Conservation (phyloP, 169 alveolate genomes). For the Cryptosporidium ryanae region DNA sequence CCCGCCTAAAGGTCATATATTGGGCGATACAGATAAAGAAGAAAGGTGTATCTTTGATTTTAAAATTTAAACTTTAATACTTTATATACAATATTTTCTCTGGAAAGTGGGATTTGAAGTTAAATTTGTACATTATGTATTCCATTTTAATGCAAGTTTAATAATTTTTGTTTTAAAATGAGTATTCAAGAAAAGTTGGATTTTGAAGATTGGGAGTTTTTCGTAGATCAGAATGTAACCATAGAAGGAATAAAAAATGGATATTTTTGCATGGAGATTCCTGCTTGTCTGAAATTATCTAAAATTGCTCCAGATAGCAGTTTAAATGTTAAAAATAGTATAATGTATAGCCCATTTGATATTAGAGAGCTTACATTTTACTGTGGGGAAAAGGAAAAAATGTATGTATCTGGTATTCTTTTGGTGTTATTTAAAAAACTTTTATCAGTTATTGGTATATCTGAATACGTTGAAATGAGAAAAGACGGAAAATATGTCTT, state of each 20-base stretch:
- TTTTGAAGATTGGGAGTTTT: constrained; percentile 22
- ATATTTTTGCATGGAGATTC: constrained; percentile 18
- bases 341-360: constrained; percentile 71
- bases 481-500: background rate
- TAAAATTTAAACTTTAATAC: too few relatives aligned
- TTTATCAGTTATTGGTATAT: constrained; percentile 14
- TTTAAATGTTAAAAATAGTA: constrained; percentile 27
- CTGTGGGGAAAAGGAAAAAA: constrained; percentile 26
- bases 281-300: constrained; percentile 34
- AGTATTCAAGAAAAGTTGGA: constrained; percentile 1
- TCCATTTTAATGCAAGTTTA: too few relatives aligned
- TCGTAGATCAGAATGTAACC: constrained; percentile 35
- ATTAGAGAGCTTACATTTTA: constrained; percentile 36
- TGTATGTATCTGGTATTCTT: constrained; percentile 6
- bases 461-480: background rate
- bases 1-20: too few relatives aligned
- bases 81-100: too few relatives aligned
- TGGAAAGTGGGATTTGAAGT: too few relatives aligned
- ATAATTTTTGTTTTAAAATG: background rate
- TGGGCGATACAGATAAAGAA: too few relatives aligned
- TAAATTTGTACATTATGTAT: too few relatives aligned
- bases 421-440: constrained; percentile 31
- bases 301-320: constrained; percentile 30
- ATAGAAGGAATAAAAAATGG: constrained; percentile 21
- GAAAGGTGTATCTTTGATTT: too few relatives aligned